Conservation (phyloP, 352 stramenopile genomes). For the Globisporangium heterothallicum region DNA sequence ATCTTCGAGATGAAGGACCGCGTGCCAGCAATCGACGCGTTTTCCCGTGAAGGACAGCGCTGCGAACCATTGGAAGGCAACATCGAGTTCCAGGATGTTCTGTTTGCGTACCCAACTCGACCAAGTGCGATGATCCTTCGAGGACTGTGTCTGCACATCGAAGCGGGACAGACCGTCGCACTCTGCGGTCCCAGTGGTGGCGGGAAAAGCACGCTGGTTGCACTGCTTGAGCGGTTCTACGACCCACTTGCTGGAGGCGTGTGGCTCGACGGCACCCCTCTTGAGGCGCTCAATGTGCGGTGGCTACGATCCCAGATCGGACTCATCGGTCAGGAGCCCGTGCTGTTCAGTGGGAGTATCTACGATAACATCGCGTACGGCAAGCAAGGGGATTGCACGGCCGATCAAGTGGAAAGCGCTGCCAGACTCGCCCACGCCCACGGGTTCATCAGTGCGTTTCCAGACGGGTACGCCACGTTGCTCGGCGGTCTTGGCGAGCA, state of each 20-base stretch:
- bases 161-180: constrained; percentile 63
- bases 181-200: constrained; percentile 81
- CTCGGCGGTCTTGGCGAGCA: constrained; percentile 86
- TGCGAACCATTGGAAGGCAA: neutral
- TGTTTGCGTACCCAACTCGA: neutral
- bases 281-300: constrained; percentile 45
- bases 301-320: constrained; percentile 53
- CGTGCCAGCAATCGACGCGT: neutral
- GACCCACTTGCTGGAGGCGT: constrained; percentile 41
- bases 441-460: constrained; percentile 89
- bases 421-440: no score
- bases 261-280: constrained; percentile 50
- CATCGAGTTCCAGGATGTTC: neutral
- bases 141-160: no score
- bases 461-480: constrained; percentile 80
- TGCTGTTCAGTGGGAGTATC: constrained; percentile 62
- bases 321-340: constrained; percentile 80
- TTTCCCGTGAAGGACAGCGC: neutral
- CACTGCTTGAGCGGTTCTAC: constrained; percentile 76
- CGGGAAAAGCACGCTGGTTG: constrained; percentile 79
- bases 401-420: constrained; percentile 74
- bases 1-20: neutral
- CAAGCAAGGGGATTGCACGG: constrained; percentile 77
- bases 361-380: constrained; percentile 48
- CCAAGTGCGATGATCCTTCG: no score